Evolutionary conservation across 2,329 filamentous ascomycete species (phyloP), one percentile per base, ranked within the genome.

Genomic region (Epichloe amarillans): DNA sequence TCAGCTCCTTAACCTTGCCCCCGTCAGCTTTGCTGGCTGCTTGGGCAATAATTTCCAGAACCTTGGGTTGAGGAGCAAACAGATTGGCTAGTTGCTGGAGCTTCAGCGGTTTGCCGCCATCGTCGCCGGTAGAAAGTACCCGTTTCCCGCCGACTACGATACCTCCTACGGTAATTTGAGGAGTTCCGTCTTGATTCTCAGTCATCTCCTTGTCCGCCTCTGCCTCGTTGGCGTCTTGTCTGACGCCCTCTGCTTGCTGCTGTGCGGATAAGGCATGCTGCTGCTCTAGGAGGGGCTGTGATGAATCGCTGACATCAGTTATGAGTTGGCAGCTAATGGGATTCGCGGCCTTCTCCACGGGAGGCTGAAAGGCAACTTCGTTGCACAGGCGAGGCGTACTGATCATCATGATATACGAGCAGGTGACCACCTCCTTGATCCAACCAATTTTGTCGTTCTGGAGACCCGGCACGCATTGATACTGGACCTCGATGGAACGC

Each of bases 391-490:
- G 82, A 0, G 89, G 88, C 0, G 90, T 95, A 63, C 95, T 86
- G 55, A 96, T 80, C 35, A 95, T 81, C 89, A 96, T 95, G 50
- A 95, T 74, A 63, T 96, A 96, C 12, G 88, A 82, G 69, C 90
- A 96, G 11, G 88, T 95, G 3, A 84, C 86, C 1, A 91, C 81
- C 65, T 96, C 90, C 66, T 95, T 95, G 68, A 96, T 94, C 81
- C 88, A 89, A 42, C 84, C 84, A 59, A 96, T 95, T 46, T 84
- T 80, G 64, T 95, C 84, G 45, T 72, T 74, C 3, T 79, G 79
- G 35, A 82, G 74, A 46, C 86, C 83, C 0, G 87, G 88, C 59
- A 87, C 84, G 69, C 89, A 95, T 63, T 82, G 79, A 58, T 82
- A 82, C 58, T 88, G 86, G 10, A 96, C 80, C 66, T 96, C 90